Evolutionary conservation across 352 stramenopile genomes (phyloP), one percentile per base, ranked within the genome.

Genomic region (Pythium myriotylum): DNA sequence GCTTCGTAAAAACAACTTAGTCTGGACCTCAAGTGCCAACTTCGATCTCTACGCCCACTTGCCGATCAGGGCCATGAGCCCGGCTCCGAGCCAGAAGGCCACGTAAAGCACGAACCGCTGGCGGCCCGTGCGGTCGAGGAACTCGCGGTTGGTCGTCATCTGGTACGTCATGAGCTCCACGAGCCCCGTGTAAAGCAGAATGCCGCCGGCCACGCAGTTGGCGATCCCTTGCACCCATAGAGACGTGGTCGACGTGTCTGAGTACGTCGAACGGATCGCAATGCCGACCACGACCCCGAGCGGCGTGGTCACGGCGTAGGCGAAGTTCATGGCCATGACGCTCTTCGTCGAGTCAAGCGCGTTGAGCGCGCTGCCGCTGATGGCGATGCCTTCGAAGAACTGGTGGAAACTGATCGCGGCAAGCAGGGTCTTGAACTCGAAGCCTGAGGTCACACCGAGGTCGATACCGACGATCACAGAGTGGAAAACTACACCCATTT

Each of bases 361-460:
- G 12, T 56, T 56, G 22, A 86, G 41, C 14, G 76, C 74, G 46
- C 60, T 77, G 48, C 62, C 71, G 41, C 80, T 67, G 29, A 91
- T 72, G 8, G 80, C 74, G 42, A 90, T 73, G 61, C 78, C 80
- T 50, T 89, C 76, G 65, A 90, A 90, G 61, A 91, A 89, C 63
- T 90, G 82, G 56, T 90, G 78, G 67, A 92, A 88, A 60, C 74
- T 79, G 24, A 92, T 67, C 7, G 78, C 82, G 8, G 66, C 78
- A 2, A 92, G 68, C 26, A 89, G 70, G 22, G 77, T 81, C 62
- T 77, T 75, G 69, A 88, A 89, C 22, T 79, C 66, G 2, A 64
- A 59, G 17, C 71, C 70, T 0, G 56, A 58, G 4, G 80, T 81
- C 17, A 90, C 76, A 7, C 76, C 78, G 10, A 92, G 59, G 47